These are phyloP conservation scores for Eucommia ulmoides DNA, from an alignment of 257 asterid genomes.

Conservation along the genomic window DNA sequence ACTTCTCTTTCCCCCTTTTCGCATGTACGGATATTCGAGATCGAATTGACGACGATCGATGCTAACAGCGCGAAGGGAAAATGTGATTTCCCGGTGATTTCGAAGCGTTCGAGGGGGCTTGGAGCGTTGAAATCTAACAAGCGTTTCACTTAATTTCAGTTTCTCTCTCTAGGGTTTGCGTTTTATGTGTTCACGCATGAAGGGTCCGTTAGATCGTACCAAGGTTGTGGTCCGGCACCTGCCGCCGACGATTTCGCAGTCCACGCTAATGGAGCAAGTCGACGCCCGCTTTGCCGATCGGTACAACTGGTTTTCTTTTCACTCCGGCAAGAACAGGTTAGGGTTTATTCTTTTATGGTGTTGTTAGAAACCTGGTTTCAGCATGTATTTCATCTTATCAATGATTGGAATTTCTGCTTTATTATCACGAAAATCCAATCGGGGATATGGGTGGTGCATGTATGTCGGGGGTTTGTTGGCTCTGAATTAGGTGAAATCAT, in stretches of 20 bases:
- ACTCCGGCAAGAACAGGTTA: slow-evolving; percentile 78
- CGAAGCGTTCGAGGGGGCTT: background rate
- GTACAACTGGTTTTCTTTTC: slow-evolving; percentile 61
- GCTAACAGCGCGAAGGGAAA: background rate
- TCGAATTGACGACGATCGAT: background rate
- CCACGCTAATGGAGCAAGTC: slow-evolving; percentile 73
- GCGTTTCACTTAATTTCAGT: background rate
- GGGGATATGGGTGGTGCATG: too few species aligned
- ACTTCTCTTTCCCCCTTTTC: too few species aligned
- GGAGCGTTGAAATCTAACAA: background rate
- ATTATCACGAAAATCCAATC: too few species aligned
- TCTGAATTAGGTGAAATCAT: too few species aligned
- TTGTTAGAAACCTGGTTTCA: too few species aligned
- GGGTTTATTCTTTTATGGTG: too few species aligned
- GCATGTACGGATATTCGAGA: too few species aligned
- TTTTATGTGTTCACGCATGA: slow-evolving; percentile 37
- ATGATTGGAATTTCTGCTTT: too few species aligned
- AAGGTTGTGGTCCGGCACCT: slow-evolving; percentile 99
- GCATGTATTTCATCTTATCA: too few species aligned
- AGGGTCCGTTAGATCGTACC: slow-evolving; percentile 88
- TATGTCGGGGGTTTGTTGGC: too few species aligned
- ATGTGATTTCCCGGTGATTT: background rate
- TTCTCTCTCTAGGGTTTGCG: background rate
- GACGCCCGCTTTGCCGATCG: slow-evolving; percentile 83
- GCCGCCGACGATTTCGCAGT: slow-evolving; percentile 93